phyloP scores from a whole-genome alignment of 345 rosid species.

The Balakata baccata region DNA sequence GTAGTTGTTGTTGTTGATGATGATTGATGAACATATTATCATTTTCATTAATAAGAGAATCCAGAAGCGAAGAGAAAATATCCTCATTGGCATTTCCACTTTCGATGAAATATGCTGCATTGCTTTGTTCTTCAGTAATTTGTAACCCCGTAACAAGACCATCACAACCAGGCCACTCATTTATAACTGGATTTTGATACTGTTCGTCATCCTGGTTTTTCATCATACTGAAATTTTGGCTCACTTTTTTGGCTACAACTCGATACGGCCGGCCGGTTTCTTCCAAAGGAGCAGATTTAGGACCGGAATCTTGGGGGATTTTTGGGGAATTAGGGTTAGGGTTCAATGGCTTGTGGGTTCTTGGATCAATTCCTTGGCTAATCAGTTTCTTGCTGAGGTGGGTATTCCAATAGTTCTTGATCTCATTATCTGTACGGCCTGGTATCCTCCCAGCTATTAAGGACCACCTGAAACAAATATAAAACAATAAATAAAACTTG shows the following conservation, averaged over 20 bases:
- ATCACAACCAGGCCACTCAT: conserved; percentile 10
- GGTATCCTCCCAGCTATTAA: conserved; percentile 33
- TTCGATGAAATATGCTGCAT: conserved; percentile 15
- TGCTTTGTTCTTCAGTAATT: conserved; percentile 15
- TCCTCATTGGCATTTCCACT: conserved; percentile 35
- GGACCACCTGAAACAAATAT: conserved; percentile 19
- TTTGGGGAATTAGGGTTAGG: conserved; percentile 11
- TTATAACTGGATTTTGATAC: neutral
- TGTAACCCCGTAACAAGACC: conserved; percentile 12
- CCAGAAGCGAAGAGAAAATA: conserved; percentile 60
- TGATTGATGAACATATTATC: conserved; percentile 25
- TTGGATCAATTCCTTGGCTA: conserved; percentile 34
- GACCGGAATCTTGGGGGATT: neutral
- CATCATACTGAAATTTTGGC: neutral
- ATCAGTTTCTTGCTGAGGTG: conserved; percentile 30
- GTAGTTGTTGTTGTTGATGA: conserved; percentile 16
- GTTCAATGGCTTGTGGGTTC: conserved; percentile 27
- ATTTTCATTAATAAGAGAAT: conserved; percentile 55
- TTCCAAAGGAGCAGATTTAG: conserved; percentile 3
- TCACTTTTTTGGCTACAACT: conserved; percentile 13
- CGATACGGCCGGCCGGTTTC: conserved; percentile 4
- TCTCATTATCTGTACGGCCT: conserved; percentile 30
- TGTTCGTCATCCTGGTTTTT: neutral
- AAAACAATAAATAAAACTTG: neutral
- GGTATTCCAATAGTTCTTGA: conserved; percentile 32